These are phyloP conservation scores for Stevia rebaudiana DNA, from an alignment of 140 eudicot species.

Conservation along the genomic window DNA sequence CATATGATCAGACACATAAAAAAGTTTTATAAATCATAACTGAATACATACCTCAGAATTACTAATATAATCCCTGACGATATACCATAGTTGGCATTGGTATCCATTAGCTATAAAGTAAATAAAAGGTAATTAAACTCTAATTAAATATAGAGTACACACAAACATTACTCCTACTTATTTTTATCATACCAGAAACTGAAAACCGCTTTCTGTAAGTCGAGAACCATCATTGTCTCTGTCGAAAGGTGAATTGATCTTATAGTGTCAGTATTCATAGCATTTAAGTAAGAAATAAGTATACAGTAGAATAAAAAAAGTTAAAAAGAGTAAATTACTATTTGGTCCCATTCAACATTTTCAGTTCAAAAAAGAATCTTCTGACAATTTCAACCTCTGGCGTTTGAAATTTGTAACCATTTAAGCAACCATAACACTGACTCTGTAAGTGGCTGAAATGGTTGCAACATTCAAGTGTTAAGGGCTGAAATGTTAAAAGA, in stretches of 20 bases:
- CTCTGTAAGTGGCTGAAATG: too few relatives aligned
- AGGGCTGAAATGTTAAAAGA: too few relatives aligned
- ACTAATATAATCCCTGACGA: constrained; percentile 83
- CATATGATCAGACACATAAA: neutral
- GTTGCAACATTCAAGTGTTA: too few relatives aligned
- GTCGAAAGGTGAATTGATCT: constrained; percentile 13
- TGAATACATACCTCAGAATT: constrained; percentile 84
- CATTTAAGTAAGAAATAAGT: neutral
- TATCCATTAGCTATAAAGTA: constrained; percentile 76
- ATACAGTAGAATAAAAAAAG: neutral
- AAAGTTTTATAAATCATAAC: constrained; percentile 1
- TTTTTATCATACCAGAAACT: constrained; percentile 66
- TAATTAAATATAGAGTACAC: constrained; percentile 7
- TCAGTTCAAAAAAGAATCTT: too few relatives aligned
- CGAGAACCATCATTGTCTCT: constrained; percentile 83
- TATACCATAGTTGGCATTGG: constrained; percentile 98
- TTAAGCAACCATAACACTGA: too few relatives aligned
- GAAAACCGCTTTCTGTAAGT: constrained; percentile 89
- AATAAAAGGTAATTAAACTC: constrained; percentile 20
- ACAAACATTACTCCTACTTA: neutral
- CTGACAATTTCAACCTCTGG: too few relatives aligned
- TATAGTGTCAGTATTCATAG: constrained; percentile 2
- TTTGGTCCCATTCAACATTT: too few relatives aligned
- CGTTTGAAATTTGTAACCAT: too few relatives aligned
- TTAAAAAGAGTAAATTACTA: too few relatives aligned